phyloP scores from a whole-genome alignment of 805 yeast genomes.

The Metschnikowia hibisci region DNA sequence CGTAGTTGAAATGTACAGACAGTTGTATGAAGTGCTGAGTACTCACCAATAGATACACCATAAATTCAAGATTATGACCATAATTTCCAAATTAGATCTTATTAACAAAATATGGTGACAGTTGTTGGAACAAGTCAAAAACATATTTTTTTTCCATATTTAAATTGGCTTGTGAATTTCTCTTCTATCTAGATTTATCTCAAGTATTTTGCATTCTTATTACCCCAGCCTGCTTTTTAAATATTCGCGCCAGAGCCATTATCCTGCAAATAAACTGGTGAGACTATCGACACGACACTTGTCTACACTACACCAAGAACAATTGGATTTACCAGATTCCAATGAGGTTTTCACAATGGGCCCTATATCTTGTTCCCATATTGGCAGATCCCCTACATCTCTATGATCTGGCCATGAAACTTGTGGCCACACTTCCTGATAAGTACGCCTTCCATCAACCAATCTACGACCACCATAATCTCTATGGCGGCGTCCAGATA shows the following conservation, averaged over 20 bases:
- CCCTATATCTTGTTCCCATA: not conserved
- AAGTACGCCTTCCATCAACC: conserved; percentile 12
- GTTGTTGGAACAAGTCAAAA: too few relatives aligned
- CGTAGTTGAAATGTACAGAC: too few relatives aligned
- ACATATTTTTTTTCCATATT: too few relatives aligned
- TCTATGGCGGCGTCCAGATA: conserved; percentile 25
- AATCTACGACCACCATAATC: conserved; percentile 22
- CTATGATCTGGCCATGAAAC: conserved; percentile 8
- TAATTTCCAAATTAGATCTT: too few relatives aligned
- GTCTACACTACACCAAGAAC: not conserved
- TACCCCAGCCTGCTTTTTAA: not conserved
- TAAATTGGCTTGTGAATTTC: too few relatives aligned
- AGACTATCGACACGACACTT: conserved; percentile 1
- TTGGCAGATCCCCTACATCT: conserved; percentile 4
- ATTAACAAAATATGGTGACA: too few relatives aligned
- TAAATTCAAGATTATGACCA: too few relatives aligned
- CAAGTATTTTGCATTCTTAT: too few relatives aligned
- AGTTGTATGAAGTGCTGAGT: too few relatives aligned
- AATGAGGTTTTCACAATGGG: conserved; percentile 1
- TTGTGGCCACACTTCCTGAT: conserved; percentile 8
- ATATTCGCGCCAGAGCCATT: not conserved
- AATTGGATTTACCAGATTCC: not conserved
- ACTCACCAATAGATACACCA: too few relatives aligned
- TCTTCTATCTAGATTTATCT: too few relatives aligned
- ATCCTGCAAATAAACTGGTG: conserved; percentile 2